A percentile compares a stretch with the other conserved stretches of the same genome.
Conservation (phyloP, 2,329 filamentous ascomycete genomes). For the Microthyrium microscopicum region DNA sequence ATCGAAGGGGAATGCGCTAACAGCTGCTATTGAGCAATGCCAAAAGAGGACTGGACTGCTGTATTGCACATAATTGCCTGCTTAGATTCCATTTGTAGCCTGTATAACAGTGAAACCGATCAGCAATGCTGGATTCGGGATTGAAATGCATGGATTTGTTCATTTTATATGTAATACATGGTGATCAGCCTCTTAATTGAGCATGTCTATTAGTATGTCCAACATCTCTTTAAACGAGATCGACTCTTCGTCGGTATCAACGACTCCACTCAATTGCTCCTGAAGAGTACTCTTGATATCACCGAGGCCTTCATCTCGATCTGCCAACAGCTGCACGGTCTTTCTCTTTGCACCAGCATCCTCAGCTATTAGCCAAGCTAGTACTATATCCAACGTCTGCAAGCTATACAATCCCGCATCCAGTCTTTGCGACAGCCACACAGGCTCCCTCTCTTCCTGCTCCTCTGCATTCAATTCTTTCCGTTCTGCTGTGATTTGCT, state of each 20-base stretch:
- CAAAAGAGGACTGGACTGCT: too few species aligned
- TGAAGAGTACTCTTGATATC: conserved; percentile 51
- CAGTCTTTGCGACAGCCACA: conserved; percentile 58
- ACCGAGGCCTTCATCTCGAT: conserved; percentile 48
- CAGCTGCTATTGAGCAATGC: too few species aligned
- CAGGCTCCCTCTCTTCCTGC: conserved; percentile 43
- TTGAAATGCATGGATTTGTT: too few species aligned
- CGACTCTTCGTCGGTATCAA: conserved; percentile 35
- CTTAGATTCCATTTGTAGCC: too few species aligned
- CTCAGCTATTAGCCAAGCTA: conserved; percentile 86
- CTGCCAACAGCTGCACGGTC: conserved; percentile 46
- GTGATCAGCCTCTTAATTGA: too few species aligned
- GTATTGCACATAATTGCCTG: too few species aligned
- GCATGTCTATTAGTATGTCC: conserved; percentile 37
- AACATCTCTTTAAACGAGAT: conserved; percentile 44
- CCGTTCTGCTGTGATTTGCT: conserved; percentile 43
- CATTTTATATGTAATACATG: too few species aligned
- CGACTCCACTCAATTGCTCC: conserved; percentile 47
- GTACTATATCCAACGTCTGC: conserved; percentile 66
- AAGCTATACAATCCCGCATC: conserved; percentile 74
- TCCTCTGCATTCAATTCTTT: conserved; percentile 39
- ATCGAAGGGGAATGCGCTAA: too few species aligned
- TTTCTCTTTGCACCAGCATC: conserved; percentile 56
- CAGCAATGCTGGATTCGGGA: too few species aligned
- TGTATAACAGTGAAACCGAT: too few species aligned